Base-by-base conservation (phyloP, 345 rosid genomes). In the Citrus sp. region DNA sequence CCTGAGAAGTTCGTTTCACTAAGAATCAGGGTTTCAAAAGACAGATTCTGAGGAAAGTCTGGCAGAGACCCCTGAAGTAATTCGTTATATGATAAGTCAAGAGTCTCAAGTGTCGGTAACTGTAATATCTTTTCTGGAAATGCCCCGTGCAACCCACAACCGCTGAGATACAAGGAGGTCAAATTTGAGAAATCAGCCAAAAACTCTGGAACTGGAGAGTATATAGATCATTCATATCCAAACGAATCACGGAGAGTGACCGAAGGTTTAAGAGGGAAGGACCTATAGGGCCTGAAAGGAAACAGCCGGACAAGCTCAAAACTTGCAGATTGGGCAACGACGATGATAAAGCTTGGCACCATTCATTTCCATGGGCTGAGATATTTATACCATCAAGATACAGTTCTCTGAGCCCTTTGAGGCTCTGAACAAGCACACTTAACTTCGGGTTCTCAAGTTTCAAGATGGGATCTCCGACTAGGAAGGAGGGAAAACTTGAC, bases 211-310 rank as follows among this genome's bases (percentile, higher is more conserved):
- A 85, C 58, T 0, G 37, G 27, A 19, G 83, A 27, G 1, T 78
- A 74, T 78, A 74, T 4, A 87, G 37, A n/a, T 85, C 51, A 84
- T 88, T 85, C 5, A 0, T 0, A 55, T 5, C 63, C 81, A 88
- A 54, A 1, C 30, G 78, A 56, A 90, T 76, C 9, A 77, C 73
- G 0, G 87, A 75, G 55, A 86, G 81, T 35, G 64, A 80, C 46
- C 0, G 40, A 42, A 87, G 80, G 0, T 77, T 59, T 10, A 18
- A 0, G 0, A 85, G 75, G 37, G 85, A 80, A 35, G 66, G 1
- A 58, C 78, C 54, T 2, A 85, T 38, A 0, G 88, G 87, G 55
- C 88, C 87, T 0, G 87, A 80, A 67, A 87, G 8, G n/a, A 28
- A 0, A 72, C 87, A 84, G 54, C 38, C 9, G 0, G 24, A 66